Conservation (phyloP, 129 eudicot genomes). For the Flaveria linearis region DNA sequence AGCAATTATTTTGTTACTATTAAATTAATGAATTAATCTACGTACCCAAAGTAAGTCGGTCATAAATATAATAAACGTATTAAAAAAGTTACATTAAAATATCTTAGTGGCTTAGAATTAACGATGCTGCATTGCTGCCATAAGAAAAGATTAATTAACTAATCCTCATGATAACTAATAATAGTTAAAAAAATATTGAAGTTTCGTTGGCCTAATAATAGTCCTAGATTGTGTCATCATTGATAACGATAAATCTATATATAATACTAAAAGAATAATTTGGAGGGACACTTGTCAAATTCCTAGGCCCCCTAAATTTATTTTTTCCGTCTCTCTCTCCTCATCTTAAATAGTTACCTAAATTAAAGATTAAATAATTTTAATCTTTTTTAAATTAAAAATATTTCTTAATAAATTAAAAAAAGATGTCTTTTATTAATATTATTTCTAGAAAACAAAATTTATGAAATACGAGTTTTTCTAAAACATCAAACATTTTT, state of each 20-base stretch:
- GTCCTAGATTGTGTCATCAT: conserved; percentile 30
- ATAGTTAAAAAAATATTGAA: conserved; percentile 12
- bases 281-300: too few species aligned
- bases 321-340: too few species aligned
- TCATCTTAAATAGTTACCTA: too few species aligned
- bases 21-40: conserved; percentile 12
- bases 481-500: too few species aligned
- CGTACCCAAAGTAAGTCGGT: conserved; percentile 40
- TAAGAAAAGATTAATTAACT: conserved; percentile 1
- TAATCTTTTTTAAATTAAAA: too few species aligned
- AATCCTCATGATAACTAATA: neutral
- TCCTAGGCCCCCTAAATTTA: too few species aligned
- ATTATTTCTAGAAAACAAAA: too few species aligned
- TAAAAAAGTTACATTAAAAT: conserved; percentile 31
- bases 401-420: too few species aligned
- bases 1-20: conserved; percentile 34
- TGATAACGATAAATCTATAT: conserved; percentile 23
- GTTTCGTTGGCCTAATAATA: conserved; percentile 34
- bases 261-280: too few species aligned
- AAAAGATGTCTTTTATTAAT: too few species aligned
- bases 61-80: conserved; percentile 22
- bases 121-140: conserved; percentile 21
- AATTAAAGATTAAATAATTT: too few species aligned
- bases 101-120: conserved; percentile 37
- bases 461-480: too few species aligned